Evolutionary conservation across 371 early-diverging fungal species (phyloP), one percentile per base, ranked within the genome.

Genomic region (Mortierella polycephala): DNA sequence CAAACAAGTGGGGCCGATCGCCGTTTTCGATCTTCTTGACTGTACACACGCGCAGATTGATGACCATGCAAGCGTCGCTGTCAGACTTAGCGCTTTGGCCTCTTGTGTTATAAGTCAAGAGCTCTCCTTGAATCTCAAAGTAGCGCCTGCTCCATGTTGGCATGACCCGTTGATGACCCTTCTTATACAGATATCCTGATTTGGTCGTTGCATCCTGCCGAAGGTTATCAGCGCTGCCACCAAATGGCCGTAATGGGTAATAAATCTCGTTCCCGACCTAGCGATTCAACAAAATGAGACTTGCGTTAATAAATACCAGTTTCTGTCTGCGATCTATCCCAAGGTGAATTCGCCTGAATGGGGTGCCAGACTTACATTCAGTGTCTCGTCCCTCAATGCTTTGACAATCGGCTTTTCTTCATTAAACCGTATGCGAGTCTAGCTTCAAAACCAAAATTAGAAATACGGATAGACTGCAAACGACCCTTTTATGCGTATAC

Each of bases 1-100:
- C 95, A 85, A 96, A 96, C 60, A 92, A 89, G 66, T 91, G 93
- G 11, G 95, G 87, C 23, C 96, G 86, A 74, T 96, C 96, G 18
- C 87, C 85, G 20, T 81, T 72, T 41, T 88, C 88, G 0, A 86
- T 81, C 0, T 83, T 84, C 71, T 92, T 93, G 37, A 96, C 93
- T 79, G 91, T 92, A 64, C 95, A 93, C 11, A 94, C 86, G 8
- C 92, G 88, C 57, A 95, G 74, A 63, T 93, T 90, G 64, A 93
- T 90, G 0, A 75, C 63, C 53, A 81, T 64, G 39, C 57, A 81
- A 6, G 76, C 49, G 60, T 87, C 86, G 52, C 82, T 81, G 40
- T 84, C 85, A 23, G 65, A 46, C 40, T 82, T 82, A n/a, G 61
- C 52, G 40, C 49, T 57, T 67, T 87, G 88, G 9, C 82, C 83